Conservation (phyloP, 2,329 filamentous ascomycete species). For the Penicillium sp. region DNA sequence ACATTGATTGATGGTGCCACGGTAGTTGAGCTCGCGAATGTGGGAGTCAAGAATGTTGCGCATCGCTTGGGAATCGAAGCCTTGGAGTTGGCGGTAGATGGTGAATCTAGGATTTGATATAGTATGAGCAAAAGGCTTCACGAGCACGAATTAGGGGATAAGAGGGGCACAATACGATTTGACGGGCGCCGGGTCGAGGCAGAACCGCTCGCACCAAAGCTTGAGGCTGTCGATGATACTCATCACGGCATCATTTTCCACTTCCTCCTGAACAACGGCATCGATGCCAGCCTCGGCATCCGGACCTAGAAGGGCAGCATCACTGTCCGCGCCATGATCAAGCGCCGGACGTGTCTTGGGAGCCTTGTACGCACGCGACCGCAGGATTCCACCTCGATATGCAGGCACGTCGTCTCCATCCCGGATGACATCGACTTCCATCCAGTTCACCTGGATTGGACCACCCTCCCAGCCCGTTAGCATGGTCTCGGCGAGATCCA, state of each 20-base stretch:
- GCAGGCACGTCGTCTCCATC: conserved; percentile 16
- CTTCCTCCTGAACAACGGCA: neutral
- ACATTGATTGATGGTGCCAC: conserved; percentile 32
- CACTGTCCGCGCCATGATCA: conserved; percentile 6
- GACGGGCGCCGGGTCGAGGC: conserved; percentile 34
- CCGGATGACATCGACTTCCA: conserved; percentile 8
- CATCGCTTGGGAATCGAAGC: conserved; percentile 32
- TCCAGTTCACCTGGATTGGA: conserved; percentile 4
- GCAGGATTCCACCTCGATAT: conserved; percentile 21
- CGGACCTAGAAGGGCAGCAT: conserved; percentile 16
- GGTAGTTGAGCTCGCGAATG: conserved; percentile 42
- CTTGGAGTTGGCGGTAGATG: conserved; percentile 32
- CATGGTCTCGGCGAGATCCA: conserved; percentile 28
- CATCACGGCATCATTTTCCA: neutral
- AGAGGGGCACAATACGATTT: conserved; percentile 35
- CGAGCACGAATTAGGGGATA: neutral
- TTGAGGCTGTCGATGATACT: conserved; percentile 6
- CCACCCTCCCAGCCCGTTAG: conserved; percentile 24
- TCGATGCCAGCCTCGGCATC: conserved; percentile 4
- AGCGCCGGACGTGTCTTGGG: conserved; percentile 2
- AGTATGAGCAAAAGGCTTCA: neutral
- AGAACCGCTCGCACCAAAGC: conserved; percentile 41
- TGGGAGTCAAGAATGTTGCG: conserved; percentile 34
- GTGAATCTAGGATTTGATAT: conserved; percentile 29
- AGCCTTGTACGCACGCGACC: conserved; percentile 18